Percentiles rank a stretch among this genome's conserved stretches.
phyloP scores from a whole-genome alignment of 805 yeast species.

The Barnettozyma sucrosica region DNA sequence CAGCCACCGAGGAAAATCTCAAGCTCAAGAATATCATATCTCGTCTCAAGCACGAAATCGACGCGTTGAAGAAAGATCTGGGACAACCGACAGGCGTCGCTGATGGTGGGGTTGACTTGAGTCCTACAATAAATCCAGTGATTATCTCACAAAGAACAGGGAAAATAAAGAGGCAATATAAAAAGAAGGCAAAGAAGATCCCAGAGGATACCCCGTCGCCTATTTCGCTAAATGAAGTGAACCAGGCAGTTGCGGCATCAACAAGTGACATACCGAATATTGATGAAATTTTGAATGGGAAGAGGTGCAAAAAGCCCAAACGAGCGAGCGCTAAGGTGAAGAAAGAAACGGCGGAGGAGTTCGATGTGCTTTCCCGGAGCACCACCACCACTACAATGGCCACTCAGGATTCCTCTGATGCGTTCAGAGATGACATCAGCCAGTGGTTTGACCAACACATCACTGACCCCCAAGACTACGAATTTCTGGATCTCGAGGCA shows the following conservation, averaged over 20 bases:
- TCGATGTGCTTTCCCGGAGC: slow-evolving; percentile 11
- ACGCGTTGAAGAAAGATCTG: slow-evolving; percentile 17
- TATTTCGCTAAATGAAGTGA: slow-evolving; percentile 10
- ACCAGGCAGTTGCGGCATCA: background rate
- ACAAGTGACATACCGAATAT: slow-evolving; percentile 7
- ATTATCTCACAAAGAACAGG: slow-evolving; percentile 16
- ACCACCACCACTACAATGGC: slow-evolving; percentile 20
- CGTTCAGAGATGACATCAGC: slow-evolving; percentile 9
- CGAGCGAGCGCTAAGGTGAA: background rate
- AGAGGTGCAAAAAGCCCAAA: background rate
- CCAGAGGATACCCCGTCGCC: slow-evolving; percentile 24
- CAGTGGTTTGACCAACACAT: slow-evolving; percentile 1
- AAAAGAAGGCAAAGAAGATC: slow-evolving; percentile 6
- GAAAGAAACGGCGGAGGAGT: background rate
- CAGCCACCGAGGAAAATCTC: slow-evolving; percentile 38
- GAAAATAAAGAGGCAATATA: slow-evolving; percentile 7
- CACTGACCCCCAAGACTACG: background rate
- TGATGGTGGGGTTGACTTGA: slow-evolving; percentile 10
- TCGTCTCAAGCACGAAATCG: slow-evolving; percentile 37
- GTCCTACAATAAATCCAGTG: slow-evolving; percentile 9
- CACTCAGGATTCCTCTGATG: slow-evolving; percentile 6
- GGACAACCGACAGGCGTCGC: slow-evolving; percentile 2
- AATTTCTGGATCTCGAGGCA: slow-evolving; percentile 3
- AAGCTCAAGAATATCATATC: slow-evolving; percentile 36
- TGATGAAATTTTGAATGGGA: slow-evolving; percentile 7